These are phyloP conservation scores for Peronospora belbahrii DNA, from an alignment of 352 stramenopile genomes.

Conservation along the genomic window DNA sequence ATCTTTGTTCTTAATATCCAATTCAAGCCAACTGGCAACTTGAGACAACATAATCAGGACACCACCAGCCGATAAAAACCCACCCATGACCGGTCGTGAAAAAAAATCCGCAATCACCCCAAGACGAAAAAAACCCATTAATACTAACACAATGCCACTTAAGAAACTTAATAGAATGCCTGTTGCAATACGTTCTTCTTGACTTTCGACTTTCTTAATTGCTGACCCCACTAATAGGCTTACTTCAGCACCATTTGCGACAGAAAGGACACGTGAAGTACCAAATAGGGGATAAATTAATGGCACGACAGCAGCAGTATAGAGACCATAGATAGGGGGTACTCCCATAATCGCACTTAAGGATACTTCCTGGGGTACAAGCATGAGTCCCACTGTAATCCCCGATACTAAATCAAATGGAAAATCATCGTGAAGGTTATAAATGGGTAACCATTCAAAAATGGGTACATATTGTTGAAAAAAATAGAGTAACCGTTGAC, in stretches of 20 bases:
- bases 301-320: slow-evolving; percentile 58
- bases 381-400: slow-evolving; percentile 84
- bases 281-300: slow-evolving; percentile 71
- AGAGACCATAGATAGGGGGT: slow-evolving; percentile 58
- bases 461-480: slow-evolving; percentile 57
- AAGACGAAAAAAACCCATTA: slow-evolving; percentile 49
- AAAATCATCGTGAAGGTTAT: slow-evolving; percentile 50
- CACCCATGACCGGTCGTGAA: slow-evolving; percentile 64
- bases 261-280: slow-evolving; percentile 48
- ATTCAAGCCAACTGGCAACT: slow-evolving; percentile 44
- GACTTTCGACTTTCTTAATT: slow-evolving; percentile 38
- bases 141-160: slow-evolving; percentile 45
- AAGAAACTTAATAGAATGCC: slow-evolving; percentile 72
- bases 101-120: slow-evolving; percentile 65
- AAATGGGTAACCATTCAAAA: slow-evolving; percentile 61
- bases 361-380: slow-evolving; percentile 88
- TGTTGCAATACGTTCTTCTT: slow-evolving; percentile 51
- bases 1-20: slow-evolving; percentile 39
- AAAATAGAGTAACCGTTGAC: slow-evolving; percentile 30
- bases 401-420: slow-evolving; percentile 61
- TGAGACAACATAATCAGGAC: slow-evolving; percentile 70
- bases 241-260: slow-evolving; percentile 61
- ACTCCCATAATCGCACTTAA: slow-evolving; percentile 87
- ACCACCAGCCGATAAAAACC: slow-evolving; percentile 54
- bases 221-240: slow-evolving; percentile 57